Conservation (phyloP, 768 basidiomycete species). For the Lactifluus echinatus region DNA sequence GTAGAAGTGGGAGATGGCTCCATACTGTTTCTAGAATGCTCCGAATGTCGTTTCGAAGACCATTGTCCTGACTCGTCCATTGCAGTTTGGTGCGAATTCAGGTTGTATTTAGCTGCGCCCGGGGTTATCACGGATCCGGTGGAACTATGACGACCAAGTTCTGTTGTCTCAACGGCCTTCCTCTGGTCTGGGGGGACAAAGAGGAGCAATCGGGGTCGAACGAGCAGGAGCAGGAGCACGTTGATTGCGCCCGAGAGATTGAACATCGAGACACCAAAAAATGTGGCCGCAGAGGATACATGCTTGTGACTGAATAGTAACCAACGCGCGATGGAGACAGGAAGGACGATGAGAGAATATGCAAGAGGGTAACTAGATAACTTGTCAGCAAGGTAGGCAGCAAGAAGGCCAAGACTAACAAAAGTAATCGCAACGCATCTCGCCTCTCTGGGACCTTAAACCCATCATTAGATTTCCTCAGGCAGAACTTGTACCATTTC, state of each 20-base stretch:
- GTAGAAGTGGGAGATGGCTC: too few species aligned
- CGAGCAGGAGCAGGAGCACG: background rate
- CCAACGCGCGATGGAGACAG: background rate
- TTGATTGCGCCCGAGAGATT: background rate
- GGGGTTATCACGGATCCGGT: too few species aligned
- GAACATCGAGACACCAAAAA: background rate
- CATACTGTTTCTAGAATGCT: too few species aligned
- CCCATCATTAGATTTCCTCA: background rate
- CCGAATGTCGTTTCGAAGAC: too few species aligned
- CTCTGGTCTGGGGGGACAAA: background rate
- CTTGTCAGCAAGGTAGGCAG: background rate
- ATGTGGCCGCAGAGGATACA: background rate
- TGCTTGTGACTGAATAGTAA: background rate
- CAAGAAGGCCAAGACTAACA: background rate
- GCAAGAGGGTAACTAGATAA: background rate
- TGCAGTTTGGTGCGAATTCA: too few species aligned
- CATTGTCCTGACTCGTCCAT: too few species aligned
- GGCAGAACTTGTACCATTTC: too few species aligned
- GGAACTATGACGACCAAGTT: background rate
- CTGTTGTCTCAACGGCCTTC: background rate
- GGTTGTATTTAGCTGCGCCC: too few species aligned
- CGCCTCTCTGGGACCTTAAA: background rate
- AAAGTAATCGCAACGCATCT: background rate
- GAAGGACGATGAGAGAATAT: background rate
- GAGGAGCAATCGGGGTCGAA: background rate